Evolutionary conservation across 2,329 filamentous ascomycete genomes (phyloP).

Genomic region (Calonectria honghensis): DNA sequence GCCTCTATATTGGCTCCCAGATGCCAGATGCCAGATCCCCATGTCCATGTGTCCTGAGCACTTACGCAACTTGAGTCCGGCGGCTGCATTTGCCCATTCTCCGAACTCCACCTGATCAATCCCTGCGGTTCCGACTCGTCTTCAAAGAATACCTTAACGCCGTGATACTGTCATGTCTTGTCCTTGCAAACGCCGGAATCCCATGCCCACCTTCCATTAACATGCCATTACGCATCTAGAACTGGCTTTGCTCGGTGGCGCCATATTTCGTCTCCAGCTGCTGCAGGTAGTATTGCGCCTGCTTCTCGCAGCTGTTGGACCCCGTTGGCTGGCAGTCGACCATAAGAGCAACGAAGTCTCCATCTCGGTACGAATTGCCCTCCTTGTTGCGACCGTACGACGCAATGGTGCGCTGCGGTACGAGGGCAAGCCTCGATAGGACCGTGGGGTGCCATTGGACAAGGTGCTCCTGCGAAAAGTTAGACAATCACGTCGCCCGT

Average conservation of each 20-base stretch:
- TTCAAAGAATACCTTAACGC: conserved; percentile 25
- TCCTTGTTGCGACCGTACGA: conserved; percentile 78
- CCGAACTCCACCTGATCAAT: neutral
- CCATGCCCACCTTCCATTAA: conserved; percentile 19
- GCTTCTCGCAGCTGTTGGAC: conserved; percentile 80
- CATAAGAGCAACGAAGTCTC: conserved; percentile 90
- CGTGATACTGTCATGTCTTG: conserved; percentile 16
- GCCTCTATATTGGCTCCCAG: conserved; percentile 11
- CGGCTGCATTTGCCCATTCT: neutral
- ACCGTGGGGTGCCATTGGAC: conserved; percentile 98
- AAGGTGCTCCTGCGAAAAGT: conserved; percentile 81
- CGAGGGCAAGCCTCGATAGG: conserved; percentile 88
- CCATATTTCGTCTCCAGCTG: conserved; percentile 67
- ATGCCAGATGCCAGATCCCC: neutral
- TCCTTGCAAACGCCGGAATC: conserved; percentile 37
- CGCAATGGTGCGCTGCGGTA: conserved; percentile 91
- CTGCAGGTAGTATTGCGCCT: conserved; percentile 75
- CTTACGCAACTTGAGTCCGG: conserved; percentile 13
- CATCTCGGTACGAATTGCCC: conserved; percentile 83
- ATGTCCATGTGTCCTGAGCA: conserved; percentile 12
- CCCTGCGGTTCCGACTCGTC: neutral
- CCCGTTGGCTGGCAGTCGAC: conserved; percentile 79
- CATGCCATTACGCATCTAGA: conserved; percentile 9
- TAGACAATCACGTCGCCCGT: conserved; percentile 46
- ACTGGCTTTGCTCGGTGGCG: conserved; percentile 20